Base-by-base conservation (phyloP, 129 eudicot genomes). In the Apium graveolens region DNA sequence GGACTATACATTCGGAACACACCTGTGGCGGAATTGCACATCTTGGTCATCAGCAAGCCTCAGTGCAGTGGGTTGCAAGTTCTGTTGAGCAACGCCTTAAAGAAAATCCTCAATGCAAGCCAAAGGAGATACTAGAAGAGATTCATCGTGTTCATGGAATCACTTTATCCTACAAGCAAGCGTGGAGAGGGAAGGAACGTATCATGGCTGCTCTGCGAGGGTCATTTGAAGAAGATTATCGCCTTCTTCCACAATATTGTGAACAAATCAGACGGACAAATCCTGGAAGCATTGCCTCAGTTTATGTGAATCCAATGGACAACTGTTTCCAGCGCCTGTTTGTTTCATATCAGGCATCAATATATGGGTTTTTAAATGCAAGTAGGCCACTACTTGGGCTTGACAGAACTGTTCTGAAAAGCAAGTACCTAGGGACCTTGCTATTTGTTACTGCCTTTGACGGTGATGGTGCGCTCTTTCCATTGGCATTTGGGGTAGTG, bases 151-250 rank as follows among this genome's bases (percentile, higher is more conserved):
- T 83, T 77, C 97, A 92, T 48, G 97, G 97, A 10, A 92, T 92
- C 53, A 90, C 97, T 1, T 81, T 92, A 78, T 92, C 97, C 17
- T 92, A 92, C 84, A 92, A 92, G 80, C 97, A 92, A 82, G 97
- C 97, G 11, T 92, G 97, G 97, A 84, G 97, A 72, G 97, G 97
- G 3, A 92, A 92, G 75, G 97, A 92, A 75, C 82, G 97, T 73
- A 85, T 92, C 38, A 92, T 92, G 97, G 93, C 97, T 75, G 85
- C 96, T 79, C 82, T 92, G n/a, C 97, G 96, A 78, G 97, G 97
- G 4, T 88, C 97, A 9, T 90, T 90, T 71, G 97, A 92, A 76
- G 97, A 92, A 76, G 97, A 87, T 74, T 92, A 90, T 80, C 96
- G 96, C 63, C 85, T 92, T 66, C 81, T 92, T 16, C 97, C 97